Evolutionary conservation across 306 rosid species (phyloP).

Genomic region (Elaeagnus macrophylla): DNA sequence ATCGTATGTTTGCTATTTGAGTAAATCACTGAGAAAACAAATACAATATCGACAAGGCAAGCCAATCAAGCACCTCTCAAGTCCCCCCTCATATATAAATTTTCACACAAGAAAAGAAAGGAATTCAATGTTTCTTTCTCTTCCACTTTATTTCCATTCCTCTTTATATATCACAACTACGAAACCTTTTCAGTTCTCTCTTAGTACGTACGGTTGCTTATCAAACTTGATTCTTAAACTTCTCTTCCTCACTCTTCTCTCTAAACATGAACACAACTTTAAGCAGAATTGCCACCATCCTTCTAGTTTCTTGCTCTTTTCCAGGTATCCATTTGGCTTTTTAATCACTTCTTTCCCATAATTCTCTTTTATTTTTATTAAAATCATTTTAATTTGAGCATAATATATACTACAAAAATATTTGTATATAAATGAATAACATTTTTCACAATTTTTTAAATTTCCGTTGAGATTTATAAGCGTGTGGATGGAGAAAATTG

Average conservation of each 20-base stretch:
- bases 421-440: too few species aligned
- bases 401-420: too few species aligned
- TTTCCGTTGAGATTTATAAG: too few species aligned
- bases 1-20: too few species aligned
- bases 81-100: constrained; percentile 13
- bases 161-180: neutral
- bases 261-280: constrained; percentile 37
- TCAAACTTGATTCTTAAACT: constrained; percentile 16
- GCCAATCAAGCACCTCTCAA: constrained; percentile 17
- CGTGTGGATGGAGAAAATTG: too few species aligned
- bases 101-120: constrained; percentile 81
- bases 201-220: neutral
- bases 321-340: constrained; percentile 38
- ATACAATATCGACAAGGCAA: constrained; percentile 57
- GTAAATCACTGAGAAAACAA: too few species aligned
- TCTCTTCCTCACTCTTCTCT: constrained; percentile 2
- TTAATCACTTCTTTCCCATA: neutral
- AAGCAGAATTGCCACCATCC: constrained; percentile 25
- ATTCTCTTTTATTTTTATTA: neutral
- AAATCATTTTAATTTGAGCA: too few species aligned
- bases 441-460: too few species aligned
- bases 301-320: constrained; percentile 29
- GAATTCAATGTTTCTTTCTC: constrained; percentile 33
- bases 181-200: too few species aligned
- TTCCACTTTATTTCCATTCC: constrained; percentile 2